Conservation (phyloP, 805 yeast species). For the Deakozyma indianensis region DNA sequence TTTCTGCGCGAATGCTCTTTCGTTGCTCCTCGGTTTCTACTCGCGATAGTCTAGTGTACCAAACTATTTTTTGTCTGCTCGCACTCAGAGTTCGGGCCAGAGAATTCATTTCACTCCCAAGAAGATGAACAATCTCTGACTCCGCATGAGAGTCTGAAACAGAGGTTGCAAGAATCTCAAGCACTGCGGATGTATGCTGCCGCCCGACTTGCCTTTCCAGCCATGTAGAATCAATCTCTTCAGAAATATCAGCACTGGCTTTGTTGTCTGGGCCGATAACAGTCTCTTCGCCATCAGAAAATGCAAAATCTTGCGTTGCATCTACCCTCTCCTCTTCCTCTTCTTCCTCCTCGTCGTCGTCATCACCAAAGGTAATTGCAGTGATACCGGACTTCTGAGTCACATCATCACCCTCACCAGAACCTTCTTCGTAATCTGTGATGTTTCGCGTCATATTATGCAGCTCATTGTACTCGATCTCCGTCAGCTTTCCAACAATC, state of each 20-base stretch:
- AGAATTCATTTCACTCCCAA: constrained; percentile 37
- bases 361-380: constrained; percentile 16
- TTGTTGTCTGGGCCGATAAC: constrained; percentile 2
- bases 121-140: constrained; percentile 34
- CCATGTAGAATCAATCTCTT: constrained; percentile 36
- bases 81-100: constrained; percentile 34
- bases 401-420: constrained; percentile 18
- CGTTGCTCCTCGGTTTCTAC: constrained; percentile 26
- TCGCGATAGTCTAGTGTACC: constrained; percentile 34
- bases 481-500: constrained; percentile 19
- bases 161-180: constrained; percentile 26
- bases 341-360: constrained; percentile 10
- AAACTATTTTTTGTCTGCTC: constrained; percentile 39
- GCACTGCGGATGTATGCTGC: constrained; percentile 15
- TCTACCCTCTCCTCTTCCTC: constrained; percentile 11
- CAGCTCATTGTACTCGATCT: constrained; percentile 7
- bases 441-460: constrained; percentile 20
- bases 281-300: constrained; percentile 4
- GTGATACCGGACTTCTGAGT: constrained; percentile 13
- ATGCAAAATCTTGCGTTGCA: constrained; percentile 6
- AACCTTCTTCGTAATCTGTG: constrained; percentile 19
- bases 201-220: constrained; percentile 27
- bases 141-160: constrained; percentile 33
- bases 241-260: too few species aligned
- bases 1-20: constrained; percentile 19